Conservation (phyloP, 768 basidiomycete species). For the Lentinula boryana region DNA sequence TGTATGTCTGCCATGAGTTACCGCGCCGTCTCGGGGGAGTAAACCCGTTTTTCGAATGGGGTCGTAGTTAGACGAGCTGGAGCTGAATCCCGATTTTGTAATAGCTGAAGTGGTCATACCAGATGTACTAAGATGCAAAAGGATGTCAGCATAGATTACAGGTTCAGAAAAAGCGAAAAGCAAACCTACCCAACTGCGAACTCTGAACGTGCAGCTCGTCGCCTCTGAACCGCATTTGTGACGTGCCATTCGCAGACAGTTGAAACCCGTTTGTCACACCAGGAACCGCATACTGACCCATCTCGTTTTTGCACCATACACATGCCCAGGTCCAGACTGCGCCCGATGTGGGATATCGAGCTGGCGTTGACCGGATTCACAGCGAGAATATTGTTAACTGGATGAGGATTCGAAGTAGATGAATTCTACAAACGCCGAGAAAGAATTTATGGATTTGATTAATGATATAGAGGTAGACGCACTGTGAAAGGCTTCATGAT, state of each 20-base stretch:
- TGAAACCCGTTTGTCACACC: slow-evolving; percentile 86
- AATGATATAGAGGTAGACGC: background rate
- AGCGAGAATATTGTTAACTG: slow-evolving; percentile 75
- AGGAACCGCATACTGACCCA: slow-evolving; percentile 75
- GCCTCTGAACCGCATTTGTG: slow-evolving; percentile 69
- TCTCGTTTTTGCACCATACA: slow-evolving; percentile 76
- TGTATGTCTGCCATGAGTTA: slow-evolving; percentile 25
- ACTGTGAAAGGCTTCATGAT: slow-evolving; percentile 87
- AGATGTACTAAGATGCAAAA: slow-evolving; percentile 47
- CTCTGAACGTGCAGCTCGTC: slow-evolving; percentile 75
- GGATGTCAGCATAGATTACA: background rate
- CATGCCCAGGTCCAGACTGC: slow-evolving; percentile 81
- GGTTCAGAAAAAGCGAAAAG: slow-evolving; percentile 1
- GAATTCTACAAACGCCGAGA: slow-evolving; percentile 23
- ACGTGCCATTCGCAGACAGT: slow-evolving; percentile 93
- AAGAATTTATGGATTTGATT: background rate
- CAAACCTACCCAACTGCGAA: slow-evolving; percentile 73
- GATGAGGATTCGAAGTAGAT: slow-evolving; percentile 59
- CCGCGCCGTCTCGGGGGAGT: slow-evolving; percentile 24
- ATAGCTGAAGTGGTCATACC: slow-evolving; percentile 51
- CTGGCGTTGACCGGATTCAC: slow-evolving; percentile 79
- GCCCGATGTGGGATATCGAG: slow-evolving; percentile 80
- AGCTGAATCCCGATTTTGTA: slow-evolving; percentile 35
- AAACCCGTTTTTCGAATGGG: slow-evolving; percentile 74
- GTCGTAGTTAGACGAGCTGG: slow-evolving; percentile 41